Conservation (phyloP, 306 rosid species). For the Mucuna pruriens region DNA sequence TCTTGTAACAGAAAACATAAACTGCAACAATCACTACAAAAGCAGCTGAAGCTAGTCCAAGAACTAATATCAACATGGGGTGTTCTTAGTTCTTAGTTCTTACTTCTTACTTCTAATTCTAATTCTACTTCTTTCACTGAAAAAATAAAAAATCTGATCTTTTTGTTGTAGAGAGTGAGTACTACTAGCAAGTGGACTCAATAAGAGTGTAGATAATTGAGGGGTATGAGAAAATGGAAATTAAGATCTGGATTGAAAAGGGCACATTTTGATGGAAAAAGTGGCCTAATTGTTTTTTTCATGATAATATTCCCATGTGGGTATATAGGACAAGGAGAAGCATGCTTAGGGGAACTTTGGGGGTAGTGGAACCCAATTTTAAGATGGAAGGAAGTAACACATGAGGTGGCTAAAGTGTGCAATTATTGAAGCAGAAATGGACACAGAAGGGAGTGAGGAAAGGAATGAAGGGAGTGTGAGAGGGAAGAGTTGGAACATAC, state of each 20-base stretch:
- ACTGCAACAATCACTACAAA: conserved; percentile 49
- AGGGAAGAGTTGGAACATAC: conserved; percentile 26
- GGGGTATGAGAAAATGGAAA: conserved; percentile 1
- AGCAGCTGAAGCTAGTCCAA: conserved; percentile 47
- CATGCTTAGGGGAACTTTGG: conserved; percentile 53
- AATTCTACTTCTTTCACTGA: conserved; percentile 33
- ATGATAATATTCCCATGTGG: conserved; percentile 23
- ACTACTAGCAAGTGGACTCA: neutral
- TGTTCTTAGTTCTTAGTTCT: too few species aligned
- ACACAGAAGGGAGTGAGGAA: conserved; percentile 22
- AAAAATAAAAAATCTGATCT: conserved; percentile 30
- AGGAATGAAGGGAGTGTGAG: conserved; percentile 33
- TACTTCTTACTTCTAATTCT: too few species aligned
- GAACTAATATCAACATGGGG: conserved; percentile 53
- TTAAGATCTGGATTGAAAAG: conserved; percentile 49
- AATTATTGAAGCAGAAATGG: conserved; percentile 43
- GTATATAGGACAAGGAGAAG: conserved; percentile 53
- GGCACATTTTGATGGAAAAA: conserved; percentile 30
- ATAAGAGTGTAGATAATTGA: conserved; percentile 14
- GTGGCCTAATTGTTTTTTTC: neutral
- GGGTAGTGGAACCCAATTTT: conserved; percentile 45
- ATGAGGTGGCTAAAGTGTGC: conserved; percentile 14
- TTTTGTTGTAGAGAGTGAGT: conserved; percentile 1
- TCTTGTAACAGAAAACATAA: conserved; percentile 52
- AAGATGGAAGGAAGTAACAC: conserved; percentile 32